Conservation (phyloP, 1,139 yeast genomes). For the Suhomyces guaymorum region DNA sequence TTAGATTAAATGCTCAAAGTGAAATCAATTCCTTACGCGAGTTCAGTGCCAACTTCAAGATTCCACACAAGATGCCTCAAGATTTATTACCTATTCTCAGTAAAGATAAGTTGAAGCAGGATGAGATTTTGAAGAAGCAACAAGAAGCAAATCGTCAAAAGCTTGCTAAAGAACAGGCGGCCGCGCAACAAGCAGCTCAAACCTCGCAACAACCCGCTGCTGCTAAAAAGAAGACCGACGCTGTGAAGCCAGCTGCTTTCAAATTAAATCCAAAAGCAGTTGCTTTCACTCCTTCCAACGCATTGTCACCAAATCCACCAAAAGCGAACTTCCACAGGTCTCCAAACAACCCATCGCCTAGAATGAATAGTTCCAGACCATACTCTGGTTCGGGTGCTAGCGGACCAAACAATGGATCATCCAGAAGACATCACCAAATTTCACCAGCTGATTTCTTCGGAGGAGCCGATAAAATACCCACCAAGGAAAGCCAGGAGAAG, state of each 20-base stretch:
- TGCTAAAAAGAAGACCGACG: slow-evolving; percentile 51
- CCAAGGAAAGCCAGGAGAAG: slow-evolving; percentile 40
- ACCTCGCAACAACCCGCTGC: slow-evolving; percentile 9
- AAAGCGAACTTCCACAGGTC: slow-evolving; percentile 27
- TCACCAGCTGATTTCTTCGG: slow-evolving; percentile 53
- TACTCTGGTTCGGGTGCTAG: slow-evolving; percentile 21
- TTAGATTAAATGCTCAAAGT: slow-evolving; percentile 56
- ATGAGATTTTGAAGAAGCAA: slow-evolving; percentile 52
- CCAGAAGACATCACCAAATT: slow-evolving; percentile 44
- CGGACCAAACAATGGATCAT: slow-evolving; percentile 17
- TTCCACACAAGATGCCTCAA: slow-evolving; percentile 70
- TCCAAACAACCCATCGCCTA: slow-evolving; percentile 38
- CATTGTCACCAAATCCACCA: slow-evolving; percentile 35
- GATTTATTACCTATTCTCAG: slow-evolving; percentile 77
- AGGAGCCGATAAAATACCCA: slow-evolving; percentile 48
- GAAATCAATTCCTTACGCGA: slow-evolving; percentile 80
- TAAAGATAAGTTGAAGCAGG: slow-evolving; percentile 65
- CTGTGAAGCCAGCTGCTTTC: slow-evolving; percentile 53
- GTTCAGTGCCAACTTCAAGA: slow-evolving; percentile 80
- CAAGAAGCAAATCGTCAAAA: slow-evolving; percentile 20
- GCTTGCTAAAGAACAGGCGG: slow-evolving; percentile 16
- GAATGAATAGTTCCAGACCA: slow-evolving; percentile 36
- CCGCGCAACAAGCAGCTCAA: slow-evolving; percentile 12
- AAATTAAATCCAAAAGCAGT: slow-evolving; percentile 74
- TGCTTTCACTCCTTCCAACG: slow-evolving; percentile 60